Base-by-base conservation (phyloP, 148 eudicot genomes). In the Cornus controversa region DNA sequence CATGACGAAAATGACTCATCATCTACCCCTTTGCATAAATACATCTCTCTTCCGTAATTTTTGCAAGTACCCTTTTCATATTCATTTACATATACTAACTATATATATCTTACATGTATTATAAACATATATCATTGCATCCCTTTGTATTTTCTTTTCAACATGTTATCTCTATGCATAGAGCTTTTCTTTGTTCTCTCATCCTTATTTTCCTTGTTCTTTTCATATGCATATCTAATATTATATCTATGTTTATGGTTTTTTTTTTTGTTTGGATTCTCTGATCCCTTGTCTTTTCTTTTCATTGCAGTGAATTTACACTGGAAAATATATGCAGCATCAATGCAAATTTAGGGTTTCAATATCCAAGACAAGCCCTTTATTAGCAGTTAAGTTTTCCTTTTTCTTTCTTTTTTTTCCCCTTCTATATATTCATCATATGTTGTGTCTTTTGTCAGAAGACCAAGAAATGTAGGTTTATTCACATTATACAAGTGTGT, bases 1-100 rank as follows among this genome's bases (percentile, higher is more conserved):
- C 90, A 93, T 84, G 94, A 87, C 81, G 93, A 89, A 58, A 93
- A 84, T 36, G 97, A 89, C 94, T 83, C 86, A 79, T 89, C 92
- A 68, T 73, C 74, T 68, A 69, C 67, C 50, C 26, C 50, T 82
- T 26, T 64, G 66, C 58, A 71, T 29, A 75, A 69, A 57, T 74
- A 69, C 69, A 36, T 57, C 28, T 31, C 77, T 22, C 40, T 10
- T 75, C 72, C 79, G 36, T 69, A 42, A 58, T 37, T 73, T 64
- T 31, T 71, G 28, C 73, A 34, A 53, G 57, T 1, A 9, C 45
- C 22, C 28, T 58, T 60, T 8, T 60, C 20, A 9, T 10, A 40
- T 60, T 1, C 15, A 14, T 1, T 14, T 60, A 7, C 22, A 60
- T 60, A 60, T 60, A 60, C n/a, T n/a, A n/a, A n/a, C n/a, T 60